Base-by-base conservation (phyloP, 805 yeast genomes). In the Metschnikowia koreensis region DNA sequence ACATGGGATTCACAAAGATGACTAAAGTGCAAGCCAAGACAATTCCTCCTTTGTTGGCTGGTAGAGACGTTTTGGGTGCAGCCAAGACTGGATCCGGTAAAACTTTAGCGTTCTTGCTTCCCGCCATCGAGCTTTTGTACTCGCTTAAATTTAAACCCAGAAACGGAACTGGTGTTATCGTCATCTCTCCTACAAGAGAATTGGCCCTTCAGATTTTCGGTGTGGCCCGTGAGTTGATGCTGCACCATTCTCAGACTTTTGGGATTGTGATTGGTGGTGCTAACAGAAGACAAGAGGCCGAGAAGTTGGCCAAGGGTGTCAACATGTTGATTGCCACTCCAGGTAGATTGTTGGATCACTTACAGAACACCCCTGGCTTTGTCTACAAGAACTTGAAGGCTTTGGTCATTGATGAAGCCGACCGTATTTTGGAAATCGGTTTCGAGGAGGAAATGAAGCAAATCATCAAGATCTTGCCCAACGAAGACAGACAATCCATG, bases 81-180 rank as follows among this genome's bases (percentile, higher is more conserved):
- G 99, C 99, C 51, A 93, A 92, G 74, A 94, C 99, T 2, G 99
- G 99, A 49, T 91, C 97, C 1, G 99, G 99, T 67, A 94, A 94
- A 75, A 94, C 99, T 0, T 75, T 96, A 55, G 98, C 99, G 9
- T 94, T 94, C 62, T 76, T 94, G 64, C 81, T 94, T 54, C 99
- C 99, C 12, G 99, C 99, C 33, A 86, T 94, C 58, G 99, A 94
- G 73, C 75, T 91, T 74, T 78, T 94, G 50, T 87, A 92, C 66
- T 84, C 96, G 15, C 79, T 94, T 63, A 90, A 87, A 67, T 94
- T 92, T 77, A 94, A 93, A 72, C 98, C 99, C 50, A 83, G 98
- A 76, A 96, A 94, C 67, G 99, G 99, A 60, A 93, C 98, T 13
- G 98, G 98, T 68, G 97, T 92, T 28, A 83, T 94, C 58, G 89